Percentiles rank a stretch among this genome's conserved stretches.
Evolutionary conservation across 2,329 filamentous ascomycete species (phyloP).

Genomic region (Ophiostoma piceae): DNA sequence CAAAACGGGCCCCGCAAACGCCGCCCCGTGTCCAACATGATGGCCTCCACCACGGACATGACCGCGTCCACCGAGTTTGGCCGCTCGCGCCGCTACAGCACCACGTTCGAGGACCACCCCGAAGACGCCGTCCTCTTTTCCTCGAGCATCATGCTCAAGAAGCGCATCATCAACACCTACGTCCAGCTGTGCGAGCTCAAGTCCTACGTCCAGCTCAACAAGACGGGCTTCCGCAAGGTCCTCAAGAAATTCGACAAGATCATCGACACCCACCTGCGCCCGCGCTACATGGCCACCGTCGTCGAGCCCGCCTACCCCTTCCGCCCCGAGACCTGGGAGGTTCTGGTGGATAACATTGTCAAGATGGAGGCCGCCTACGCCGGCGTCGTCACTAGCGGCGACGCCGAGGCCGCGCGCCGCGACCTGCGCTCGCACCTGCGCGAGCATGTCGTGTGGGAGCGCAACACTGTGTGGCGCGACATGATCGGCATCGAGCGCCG

Average conservation of each 20-base stretch:
- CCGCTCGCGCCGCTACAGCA: slow-evolving; percentile 58
- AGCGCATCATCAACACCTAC: slow-evolving; percentile 79
- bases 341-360: slow-evolving; percentile 64
- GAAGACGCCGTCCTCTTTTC: slow-evolving; percentile 65
- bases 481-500: slow-evolving; percentile 98
- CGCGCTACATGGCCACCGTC: slow-evolving; percentile 65
- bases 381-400: slow-evolving; percentile 73
- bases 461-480: slow-evolving; percentile 97
- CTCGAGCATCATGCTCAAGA: slow-evolving; percentile 81
- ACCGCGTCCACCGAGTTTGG: slow-evolving; percentile 57
- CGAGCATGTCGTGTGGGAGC: slow-evolving; percentile 97
- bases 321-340: slow-evolving; percentile 62
- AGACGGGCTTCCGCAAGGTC: slow-evolving; percentile 92
- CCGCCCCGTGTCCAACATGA: slow-evolving; percentile 31
- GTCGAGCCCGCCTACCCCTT: slow-evolving; percentile 83
- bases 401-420: slow-evolving; percentile 68
- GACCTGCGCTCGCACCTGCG: slow-evolving; percentile 85
- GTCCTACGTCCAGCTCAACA: slow-evolving; percentile 92
- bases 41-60: slow-evolving; percentile 49
- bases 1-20: not conserved
- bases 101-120: slow-evolving; percentile 68
- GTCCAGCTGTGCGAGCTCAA: slow-evolving; percentile 93
- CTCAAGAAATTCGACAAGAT: slow-evolving; percentile 99
- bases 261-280: slow-evolving; percentile 72
- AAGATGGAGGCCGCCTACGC: slow-evolving; percentile 77